phyloP scores from a whole-genome alignment of 2,329 filamentous ascomycete species.

The Aspergillus fumigatus region DNA sequence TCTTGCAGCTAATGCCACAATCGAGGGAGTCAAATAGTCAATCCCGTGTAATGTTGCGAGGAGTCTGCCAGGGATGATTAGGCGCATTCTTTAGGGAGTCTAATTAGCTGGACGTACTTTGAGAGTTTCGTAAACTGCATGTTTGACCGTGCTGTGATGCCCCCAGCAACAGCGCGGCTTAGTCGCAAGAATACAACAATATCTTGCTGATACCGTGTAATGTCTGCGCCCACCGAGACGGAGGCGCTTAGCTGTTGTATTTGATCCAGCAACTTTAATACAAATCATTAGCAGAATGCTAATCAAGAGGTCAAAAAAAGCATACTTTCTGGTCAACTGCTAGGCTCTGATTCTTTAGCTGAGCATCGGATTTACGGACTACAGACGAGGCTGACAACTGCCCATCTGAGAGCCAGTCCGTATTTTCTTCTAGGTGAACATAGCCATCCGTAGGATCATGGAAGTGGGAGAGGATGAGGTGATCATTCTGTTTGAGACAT shows the following conservation, averaged over 20 bases:
- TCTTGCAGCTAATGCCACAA: conserved; percentile 73
- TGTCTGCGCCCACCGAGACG: conserved; percentile 67
- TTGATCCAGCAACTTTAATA: conserved; percentile 45
- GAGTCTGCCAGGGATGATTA: conserved; percentile 13
- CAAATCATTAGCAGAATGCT: conserved; percentile 1
- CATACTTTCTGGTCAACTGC: conserved; percentile 22
- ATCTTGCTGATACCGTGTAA: conserved; percentile 81
- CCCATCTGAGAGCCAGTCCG: conserved; percentile 34
- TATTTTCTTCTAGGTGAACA: conserved; percentile 65
- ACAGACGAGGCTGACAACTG: conserved; percentile 35
- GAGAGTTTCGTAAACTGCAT: conserved; percentile 68
- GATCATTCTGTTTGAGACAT: conserved; percentile 57
- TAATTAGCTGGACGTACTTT: conserved; percentile 38
- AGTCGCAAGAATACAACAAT: conserved; percentile 81
- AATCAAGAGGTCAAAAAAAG: background rate
- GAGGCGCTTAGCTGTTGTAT: conserved; percentile 56
- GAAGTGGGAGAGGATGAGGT: conserved; percentile 83
- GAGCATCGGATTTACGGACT: conserved; percentile 24
- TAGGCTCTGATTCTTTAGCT: conserved; percentile 14
- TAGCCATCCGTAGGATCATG: conserved; percentile 70
- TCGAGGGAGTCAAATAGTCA: conserved; percentile 75
- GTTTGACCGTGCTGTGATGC: conserved; percentile 73
- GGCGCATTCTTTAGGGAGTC: background rate
- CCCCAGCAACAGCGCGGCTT: conserved; percentile 76
- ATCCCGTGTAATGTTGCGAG: conserved; percentile 78